Evolutionary conservation across 345 rosid species (phyloP).

Genomic region (Gossypium mustelinum): DNA sequence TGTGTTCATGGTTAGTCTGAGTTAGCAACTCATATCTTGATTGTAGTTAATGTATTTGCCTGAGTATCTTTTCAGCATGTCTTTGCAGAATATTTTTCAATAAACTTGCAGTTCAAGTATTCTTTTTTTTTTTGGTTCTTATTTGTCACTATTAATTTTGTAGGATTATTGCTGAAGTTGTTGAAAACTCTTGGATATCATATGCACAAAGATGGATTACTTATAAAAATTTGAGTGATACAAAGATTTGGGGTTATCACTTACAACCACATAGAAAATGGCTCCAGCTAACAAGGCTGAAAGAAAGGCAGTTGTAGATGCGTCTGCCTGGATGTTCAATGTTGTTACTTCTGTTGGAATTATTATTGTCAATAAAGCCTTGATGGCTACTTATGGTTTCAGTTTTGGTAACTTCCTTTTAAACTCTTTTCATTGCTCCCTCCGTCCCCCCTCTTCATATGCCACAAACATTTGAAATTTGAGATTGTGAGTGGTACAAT

Average conservation of each 20-base stretch:
- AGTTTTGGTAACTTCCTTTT: constrained; percentile 64
- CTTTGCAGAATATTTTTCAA: not conserved
- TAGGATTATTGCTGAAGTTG: not conserved
- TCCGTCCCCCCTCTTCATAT: not conserved
- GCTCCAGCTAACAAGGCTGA: constrained; percentile 73
- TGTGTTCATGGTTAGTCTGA: not conserved
- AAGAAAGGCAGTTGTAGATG: constrained; percentile 80
- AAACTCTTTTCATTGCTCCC: not conserved
- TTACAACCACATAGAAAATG: constrained; percentile 39
- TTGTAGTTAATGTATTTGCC: not conserved
- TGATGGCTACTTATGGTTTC: constrained; percentile 97
- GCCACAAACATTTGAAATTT: not conserved
- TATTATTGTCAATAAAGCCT: constrained; percentile 90
- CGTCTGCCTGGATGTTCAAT: constrained; percentile 99
- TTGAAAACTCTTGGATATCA: not conserved
- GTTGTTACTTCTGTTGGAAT: constrained; percentile 97
- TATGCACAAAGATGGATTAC: constrained; percentile 19
- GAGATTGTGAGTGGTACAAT: not conserved
- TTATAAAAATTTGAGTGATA: constrained; percentile 7
- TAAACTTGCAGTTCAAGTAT: not conserved
- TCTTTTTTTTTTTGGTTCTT: not conserved
- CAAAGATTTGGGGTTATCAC: constrained; percentile 8
- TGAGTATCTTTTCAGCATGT: not conserved
- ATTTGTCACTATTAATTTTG: not conserved
- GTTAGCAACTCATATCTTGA: not conserved